Evolutionary conservation across 2,329 filamentous ascomycete species (phyloP).

Genomic region (Fusarium beomiforme): DNA sequence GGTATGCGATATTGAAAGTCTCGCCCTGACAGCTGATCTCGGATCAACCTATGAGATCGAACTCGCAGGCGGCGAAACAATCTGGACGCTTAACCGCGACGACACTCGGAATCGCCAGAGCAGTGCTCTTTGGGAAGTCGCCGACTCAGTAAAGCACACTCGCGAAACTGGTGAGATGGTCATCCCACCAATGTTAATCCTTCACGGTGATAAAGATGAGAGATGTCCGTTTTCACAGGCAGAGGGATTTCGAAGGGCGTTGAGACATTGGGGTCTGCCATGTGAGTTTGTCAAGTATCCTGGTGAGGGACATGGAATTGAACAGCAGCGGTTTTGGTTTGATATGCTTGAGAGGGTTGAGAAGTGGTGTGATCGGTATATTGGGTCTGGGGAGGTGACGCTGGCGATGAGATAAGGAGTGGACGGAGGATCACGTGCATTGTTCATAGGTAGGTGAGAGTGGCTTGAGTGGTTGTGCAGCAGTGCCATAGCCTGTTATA

Average conservation of each 20-base stretch:
- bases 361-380: conserved; percentile 19
- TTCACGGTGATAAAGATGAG: conserved; percentile 24
- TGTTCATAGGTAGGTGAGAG: rapidly evolving
- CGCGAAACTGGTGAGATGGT: neutral
- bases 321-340: conserved; percentile 23
- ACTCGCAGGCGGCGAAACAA: neutral
- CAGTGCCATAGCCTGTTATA: rapidly evolving
- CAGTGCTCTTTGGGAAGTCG: conserved; percentile 28
- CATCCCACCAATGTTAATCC: conserved; percentile 24
- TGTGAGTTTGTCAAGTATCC: conserved; percentile 31
- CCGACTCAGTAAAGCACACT: neutral
- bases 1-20: conserved; percentile 49
- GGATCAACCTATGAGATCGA: conserved; percentile 29
- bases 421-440: neutral
- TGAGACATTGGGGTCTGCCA: conserved; percentile 4
- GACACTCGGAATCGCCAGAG: conserved; percentile 25
- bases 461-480: rapidly evolving
- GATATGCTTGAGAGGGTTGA: conserved; percentile 30
- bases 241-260: conserved; percentile 7
- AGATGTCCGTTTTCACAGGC: conserved; percentile 29
- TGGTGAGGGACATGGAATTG: neutral
- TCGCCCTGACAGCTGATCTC: conserved; percentile 44
- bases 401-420: neutral
- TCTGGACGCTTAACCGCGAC: conserved; percentile 11
- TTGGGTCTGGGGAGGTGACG: neutral